Percentiles rank a stretch among this genome's conserved stretches.
These are phyloP conservation scores for Aspergillus vadensis DNA, from an alignment of 2,329 filamentous ascomycete genomes.

Conservation along the genomic window DNA sequence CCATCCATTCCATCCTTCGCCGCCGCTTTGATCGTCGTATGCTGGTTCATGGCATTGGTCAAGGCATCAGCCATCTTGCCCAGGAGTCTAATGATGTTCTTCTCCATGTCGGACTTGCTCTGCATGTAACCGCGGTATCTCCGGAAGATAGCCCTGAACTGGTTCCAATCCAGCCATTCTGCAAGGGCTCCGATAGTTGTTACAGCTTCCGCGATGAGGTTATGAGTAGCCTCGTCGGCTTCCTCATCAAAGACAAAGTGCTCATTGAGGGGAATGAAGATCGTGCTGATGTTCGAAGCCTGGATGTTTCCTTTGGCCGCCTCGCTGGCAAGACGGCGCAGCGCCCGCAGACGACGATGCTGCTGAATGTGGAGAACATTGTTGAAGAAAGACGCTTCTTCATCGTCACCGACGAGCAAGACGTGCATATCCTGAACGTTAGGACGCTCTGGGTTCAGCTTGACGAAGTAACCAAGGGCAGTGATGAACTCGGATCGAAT, in stretches of 20 bases:
- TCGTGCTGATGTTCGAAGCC: constrained; percentile 77
- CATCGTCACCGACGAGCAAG: constrained; percentile 71
- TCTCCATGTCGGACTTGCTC: constrained; percentile 79
- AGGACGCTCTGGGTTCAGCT: constrained; percentile 67
- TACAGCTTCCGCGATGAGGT: constrained; percentile 83
- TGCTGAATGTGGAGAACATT: constrained; percentile 90
- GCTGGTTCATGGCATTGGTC: constrained; percentile 53
- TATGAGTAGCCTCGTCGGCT: constrained; percentile 76
- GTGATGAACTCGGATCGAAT: constrained; percentile 80
- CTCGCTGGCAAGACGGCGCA: constrained; percentile 73
- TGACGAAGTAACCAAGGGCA: constrained; percentile 76
- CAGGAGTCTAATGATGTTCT: constrained; percentile 79
- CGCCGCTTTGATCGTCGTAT: constrained; percentile 22
- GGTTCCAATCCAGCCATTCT: constrained; percentile 80
- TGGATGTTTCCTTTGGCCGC: constrained; percentile 66
- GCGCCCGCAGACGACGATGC: constrained; percentile 78
- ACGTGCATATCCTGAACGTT: constrained; percentile 72
- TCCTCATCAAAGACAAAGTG: constrained; percentile 87
- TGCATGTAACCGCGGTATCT: constrained; percentile 81
- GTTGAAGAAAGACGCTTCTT: constrained; percentile 84
- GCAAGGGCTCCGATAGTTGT: constrained; percentile 74
- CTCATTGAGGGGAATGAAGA: constrained; percentile 88
- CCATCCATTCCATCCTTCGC: constrained; percentile 29
- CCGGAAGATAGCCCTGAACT: constrained; percentile 81
- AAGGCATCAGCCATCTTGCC: constrained; percentile 80